Evolutionary conservation across 371 early-diverging fungal genomes (phyloP), one percentile per base, ranked within the genome.

Genomic region (Chytridium lagenaria): DNA sequence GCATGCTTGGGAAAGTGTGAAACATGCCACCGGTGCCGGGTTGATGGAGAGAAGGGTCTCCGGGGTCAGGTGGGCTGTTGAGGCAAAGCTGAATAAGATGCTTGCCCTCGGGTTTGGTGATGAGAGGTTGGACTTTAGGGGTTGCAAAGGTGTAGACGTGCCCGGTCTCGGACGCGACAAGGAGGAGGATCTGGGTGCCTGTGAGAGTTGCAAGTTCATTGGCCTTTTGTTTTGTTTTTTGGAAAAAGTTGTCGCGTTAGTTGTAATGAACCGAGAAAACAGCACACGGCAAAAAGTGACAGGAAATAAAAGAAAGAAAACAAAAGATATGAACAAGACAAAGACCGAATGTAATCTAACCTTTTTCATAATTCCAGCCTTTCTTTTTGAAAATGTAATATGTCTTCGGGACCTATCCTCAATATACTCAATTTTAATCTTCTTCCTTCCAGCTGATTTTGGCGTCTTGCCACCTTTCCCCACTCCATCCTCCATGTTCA

Each of bases 331-430:
- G n/a, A n/a, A n/a, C n/a, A n/a, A n/a, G n/a, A n/a, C n/a, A n/a
- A n/a, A n/a, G n/a, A n/a, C n/a, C n/a, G n/a, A n/a, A n/a, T n/a
- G n/a, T n/a, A n/a, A n/a, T 19, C 40, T 15, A 55, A 69, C 93
- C 90, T 98, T 99, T 84, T 99, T 99, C 98, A 99, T 97, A 77
- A 99, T 95, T 51, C 99, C 99, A 37, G 97, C 95, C 83, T 98
- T 99, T 81, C 99, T 89, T 83, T 99, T 99, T 73, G 92, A 92
- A 83, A 99, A 99, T 1, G 99, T 98, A 70, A 99, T 98, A 76
- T 96, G 95, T 76, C 99, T 88, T 73, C 95, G 89, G 73, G 90
- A 92, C 84, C 95, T 97, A 79, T 96, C 98, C 71, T 93, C 92
- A 74, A 99, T 99, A 78, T 93, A 99, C 80, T 95, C 96, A 81